phyloP scores from a whole-genome alignment of 306 rosid genomes.

The Rubus idaeus region DNA sequence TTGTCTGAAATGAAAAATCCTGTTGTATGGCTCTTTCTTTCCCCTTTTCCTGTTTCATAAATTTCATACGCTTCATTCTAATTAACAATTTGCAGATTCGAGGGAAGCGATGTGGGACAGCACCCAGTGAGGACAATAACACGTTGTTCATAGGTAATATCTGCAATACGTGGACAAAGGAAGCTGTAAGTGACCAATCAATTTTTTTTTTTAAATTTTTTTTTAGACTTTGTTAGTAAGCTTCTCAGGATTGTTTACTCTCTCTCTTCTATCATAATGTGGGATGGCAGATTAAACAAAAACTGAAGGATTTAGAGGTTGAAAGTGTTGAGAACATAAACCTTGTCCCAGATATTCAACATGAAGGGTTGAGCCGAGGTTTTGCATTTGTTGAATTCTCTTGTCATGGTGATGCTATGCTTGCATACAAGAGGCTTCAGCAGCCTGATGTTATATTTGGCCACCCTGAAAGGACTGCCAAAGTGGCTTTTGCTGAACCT shows the following conservation, averaged over 20 bases:
- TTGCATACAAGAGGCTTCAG: conserved; percentile 86
- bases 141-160: conserved; percentile 79
- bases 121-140: conserved; percentile 74
- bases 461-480: conserved; percentile 76
- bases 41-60: conserved; percentile 5
- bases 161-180: conserved; percentile 83
- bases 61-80: conserved; percentile 18
- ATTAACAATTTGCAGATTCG: conserved; percentile 47
- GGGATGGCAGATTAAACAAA: conserved; percentile 62
- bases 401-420: conserved; percentile 72
- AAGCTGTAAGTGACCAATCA: conserved; percentile 51
- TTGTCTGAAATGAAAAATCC: conserved; percentile 83
- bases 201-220: neutral
- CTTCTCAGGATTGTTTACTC: conserved; percentile 21
- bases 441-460: conserved; percentile 81
- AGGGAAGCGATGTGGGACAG: conserved; percentile 78
- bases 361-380: conserved; percentile 69
- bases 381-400: conserved; percentile 81
- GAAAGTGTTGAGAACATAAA: conserved; percentile 74
- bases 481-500: conserved; percentile 90
- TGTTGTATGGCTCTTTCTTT: conserved; percentile 51
- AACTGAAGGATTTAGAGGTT: conserved; percentile 65
- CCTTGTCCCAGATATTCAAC: conserved; percentile 62
- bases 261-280: conserved; percentile 28
- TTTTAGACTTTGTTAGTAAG: neutral